phyloP scores from a whole-genome alignment of 140 eudicot species.

The Cichorium intybus region DNA sequence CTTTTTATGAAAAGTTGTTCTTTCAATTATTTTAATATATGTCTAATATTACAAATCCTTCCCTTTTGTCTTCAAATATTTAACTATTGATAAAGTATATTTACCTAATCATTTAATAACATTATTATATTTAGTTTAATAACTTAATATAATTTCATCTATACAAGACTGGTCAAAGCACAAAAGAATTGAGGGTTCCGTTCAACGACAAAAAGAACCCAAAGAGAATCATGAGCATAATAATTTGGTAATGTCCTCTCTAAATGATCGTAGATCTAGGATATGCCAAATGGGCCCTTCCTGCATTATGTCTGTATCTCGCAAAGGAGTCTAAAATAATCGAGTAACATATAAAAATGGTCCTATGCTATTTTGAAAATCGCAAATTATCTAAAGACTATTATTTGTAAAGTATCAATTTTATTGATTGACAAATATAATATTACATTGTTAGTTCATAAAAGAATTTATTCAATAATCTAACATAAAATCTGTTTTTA shows the following conservation, averaged over 20 bases:
- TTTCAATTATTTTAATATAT: neutral
- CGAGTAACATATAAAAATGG: no score
- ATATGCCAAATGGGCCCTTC: neutral
- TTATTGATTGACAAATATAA: no score
- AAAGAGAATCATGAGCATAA: constrained; percentile 7
- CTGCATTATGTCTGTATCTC: neutral
- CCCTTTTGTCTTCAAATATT: neutral
- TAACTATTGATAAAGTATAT: neutral
- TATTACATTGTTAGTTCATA: no score
- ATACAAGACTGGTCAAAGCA: neutral
- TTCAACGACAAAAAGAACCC: constrained; percentile 8
- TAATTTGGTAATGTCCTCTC: constrained; percentile 6
- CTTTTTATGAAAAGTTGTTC: no score
- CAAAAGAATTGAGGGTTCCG: neutral
- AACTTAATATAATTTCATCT: neutral
- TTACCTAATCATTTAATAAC: neutral
- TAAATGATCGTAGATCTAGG: neutral
- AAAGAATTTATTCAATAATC: no score
- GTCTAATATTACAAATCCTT: neutral
- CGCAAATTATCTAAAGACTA: no score
- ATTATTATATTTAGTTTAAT: neutral
- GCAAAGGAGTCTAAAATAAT: neutral
- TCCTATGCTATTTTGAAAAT: no score
- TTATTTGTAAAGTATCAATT: no score
- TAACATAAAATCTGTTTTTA: no score